Conservation (phyloP, 1,284 basidiomycete species). For the Tausonia pullulans region DNA sequence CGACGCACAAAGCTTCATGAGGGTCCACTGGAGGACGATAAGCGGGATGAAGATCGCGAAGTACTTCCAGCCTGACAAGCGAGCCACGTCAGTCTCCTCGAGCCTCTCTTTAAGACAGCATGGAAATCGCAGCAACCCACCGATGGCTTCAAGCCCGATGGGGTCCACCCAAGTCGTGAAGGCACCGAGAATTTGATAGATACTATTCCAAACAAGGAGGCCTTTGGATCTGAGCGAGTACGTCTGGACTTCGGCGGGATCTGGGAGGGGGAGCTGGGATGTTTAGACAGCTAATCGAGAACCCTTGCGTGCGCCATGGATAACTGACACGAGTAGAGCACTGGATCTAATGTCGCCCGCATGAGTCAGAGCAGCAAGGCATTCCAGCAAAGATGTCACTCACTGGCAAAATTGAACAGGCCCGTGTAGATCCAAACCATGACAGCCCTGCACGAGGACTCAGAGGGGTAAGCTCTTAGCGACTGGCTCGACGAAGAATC, state of each 20-base stretch:
- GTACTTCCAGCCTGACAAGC: constrained; percentile 27
- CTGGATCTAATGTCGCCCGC: constrained; percentile 20
- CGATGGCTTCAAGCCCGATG: constrained; percentile 33
- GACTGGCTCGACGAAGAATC: not conserved
- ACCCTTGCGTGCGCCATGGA: not conserved
- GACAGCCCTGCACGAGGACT: constrained; percentile 21
- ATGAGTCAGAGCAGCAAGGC: not conserved
- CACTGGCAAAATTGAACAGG: constrained; percentile 31
- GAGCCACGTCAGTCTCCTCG: not conserved
- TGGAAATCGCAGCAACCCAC: not conserved
- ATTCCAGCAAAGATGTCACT: not conserved
- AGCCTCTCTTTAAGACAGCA: not conserved
- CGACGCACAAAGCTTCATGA: constrained; percentile 21
- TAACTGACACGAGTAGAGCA: constrained; percentile 26
- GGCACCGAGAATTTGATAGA: constrained; percentile 25
- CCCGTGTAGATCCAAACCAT: constrained; percentile 36
- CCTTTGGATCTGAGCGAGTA: constrained; percentile 35
- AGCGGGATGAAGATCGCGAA: constrained; percentile 33
- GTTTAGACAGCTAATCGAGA: not conserved
- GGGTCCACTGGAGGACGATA: constrained; percentile 28
- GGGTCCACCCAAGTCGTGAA: constrained; percentile 32
- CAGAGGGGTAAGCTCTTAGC: not conserved
- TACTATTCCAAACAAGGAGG: constrained; percentile 35
- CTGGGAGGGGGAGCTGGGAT: constrained; percentile 3
- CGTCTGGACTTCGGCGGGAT: constrained; percentile 35